These are phyloP conservation scores for Ascoidea rubescens DNA, from an alignment of 805 yeast species.

Conservation along the genomic window DNA sequence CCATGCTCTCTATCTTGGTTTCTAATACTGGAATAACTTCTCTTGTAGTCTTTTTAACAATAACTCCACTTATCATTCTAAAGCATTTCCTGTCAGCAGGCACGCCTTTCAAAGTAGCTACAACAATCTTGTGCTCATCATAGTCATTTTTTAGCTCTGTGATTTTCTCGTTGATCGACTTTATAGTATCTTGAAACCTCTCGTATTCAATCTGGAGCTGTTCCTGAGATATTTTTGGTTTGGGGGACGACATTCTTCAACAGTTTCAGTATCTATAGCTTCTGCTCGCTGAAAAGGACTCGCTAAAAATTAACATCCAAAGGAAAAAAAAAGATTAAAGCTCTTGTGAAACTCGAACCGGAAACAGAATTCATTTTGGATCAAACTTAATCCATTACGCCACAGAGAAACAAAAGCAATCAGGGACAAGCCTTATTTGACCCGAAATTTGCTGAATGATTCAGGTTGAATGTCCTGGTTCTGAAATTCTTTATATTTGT, in stretches of 20 bases:
- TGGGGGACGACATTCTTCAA: background rate
- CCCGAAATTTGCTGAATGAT: too few species aligned
- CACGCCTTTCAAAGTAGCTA: conserved; percentile 38
- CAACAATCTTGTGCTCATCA: conserved; percentile 35
- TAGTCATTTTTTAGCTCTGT: conserved; percentile 34
- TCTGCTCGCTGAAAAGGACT: too few species aligned
- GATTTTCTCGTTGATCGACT: conserved; percentile 30
- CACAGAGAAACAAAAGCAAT: too few species aligned
- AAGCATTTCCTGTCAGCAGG: conserved; percentile 62
- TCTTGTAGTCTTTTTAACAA: conserved; percentile 71
- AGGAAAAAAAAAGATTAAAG: too few species aligned
- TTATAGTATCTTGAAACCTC: conserved; percentile 34
- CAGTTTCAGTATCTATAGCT: too few species aligned
- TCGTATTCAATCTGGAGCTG: conserved; percentile 34
- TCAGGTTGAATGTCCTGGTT: too few species aligned
- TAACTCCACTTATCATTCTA: conserved; percentile 89
- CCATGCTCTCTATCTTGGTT: conserved; percentile 36
- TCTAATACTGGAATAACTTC: conserved; percentile 55
- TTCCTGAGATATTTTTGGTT: background rate
- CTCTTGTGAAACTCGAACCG: too few species aligned
- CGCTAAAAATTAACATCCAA: too few species aligned
- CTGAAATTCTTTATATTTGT: too few species aligned
- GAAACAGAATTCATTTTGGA: too few species aligned
- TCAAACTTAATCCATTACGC: too few species aligned
- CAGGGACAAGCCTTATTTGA: too few species aligned